Percentiles rank a stretch among this genome's conserved stretches.
Evolutionary conservation across 2,329 filamentous ascomycete species (phyloP).

Genomic region (Anisogramma anomala): DNA sequence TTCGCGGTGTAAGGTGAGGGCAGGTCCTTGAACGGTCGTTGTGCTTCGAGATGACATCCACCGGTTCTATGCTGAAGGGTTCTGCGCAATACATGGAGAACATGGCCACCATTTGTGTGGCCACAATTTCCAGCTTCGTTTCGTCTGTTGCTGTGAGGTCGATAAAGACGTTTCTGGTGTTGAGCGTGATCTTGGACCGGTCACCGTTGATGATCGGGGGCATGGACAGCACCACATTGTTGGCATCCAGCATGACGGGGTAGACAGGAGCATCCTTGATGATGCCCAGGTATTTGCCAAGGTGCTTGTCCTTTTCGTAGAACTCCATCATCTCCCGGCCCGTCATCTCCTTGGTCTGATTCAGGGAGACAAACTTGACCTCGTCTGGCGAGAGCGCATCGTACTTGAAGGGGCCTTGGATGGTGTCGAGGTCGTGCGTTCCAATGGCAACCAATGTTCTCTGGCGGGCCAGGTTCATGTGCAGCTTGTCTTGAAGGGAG

Average conservation of each 20-base stretch:
- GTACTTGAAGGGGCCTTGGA: conserved; percentile 92
- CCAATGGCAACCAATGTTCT: conserved; percentile 92
- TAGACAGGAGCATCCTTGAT: conserved; percentile 90
- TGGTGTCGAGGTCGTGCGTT: conserved; percentile 88
- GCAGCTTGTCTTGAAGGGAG: conserved; percentile 90
- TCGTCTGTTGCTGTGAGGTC: conserved; percentile 93
- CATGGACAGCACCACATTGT: conserved; percentile 78
- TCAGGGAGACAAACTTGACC: conserved; percentile 82
- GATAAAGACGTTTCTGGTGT: conserved; percentile 91
- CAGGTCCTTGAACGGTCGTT: conserved; percentile 73
- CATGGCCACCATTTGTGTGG: conserved; percentile 93
- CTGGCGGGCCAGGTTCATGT: conserved; percentile 89
- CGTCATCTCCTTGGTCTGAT: conserved; percentile 82
- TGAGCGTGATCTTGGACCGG: conserved; percentile 86
- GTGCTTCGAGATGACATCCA: conserved; percentile 85
- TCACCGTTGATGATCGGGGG: conserved; percentile 97
- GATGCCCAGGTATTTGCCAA: conserved; percentile 85
- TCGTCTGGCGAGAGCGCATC: conserved; percentile 85
- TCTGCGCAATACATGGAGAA: conserved; percentile 86
- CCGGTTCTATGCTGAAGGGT: conserved; percentile 83
- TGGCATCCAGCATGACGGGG: conserved; percentile 87
- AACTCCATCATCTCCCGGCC: conserved; percentile 84
- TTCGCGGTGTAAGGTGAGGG: conserved; percentile 66
- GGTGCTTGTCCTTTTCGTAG: conserved; percentile 88
- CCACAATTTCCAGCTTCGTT: conserved; percentile 92